Evolutionary conservation across 176 grass and related monocot genomes (phyloP), one percentile per base, ranked within the genome.

Genomic region (Eragrostis nindensis): DNA sequence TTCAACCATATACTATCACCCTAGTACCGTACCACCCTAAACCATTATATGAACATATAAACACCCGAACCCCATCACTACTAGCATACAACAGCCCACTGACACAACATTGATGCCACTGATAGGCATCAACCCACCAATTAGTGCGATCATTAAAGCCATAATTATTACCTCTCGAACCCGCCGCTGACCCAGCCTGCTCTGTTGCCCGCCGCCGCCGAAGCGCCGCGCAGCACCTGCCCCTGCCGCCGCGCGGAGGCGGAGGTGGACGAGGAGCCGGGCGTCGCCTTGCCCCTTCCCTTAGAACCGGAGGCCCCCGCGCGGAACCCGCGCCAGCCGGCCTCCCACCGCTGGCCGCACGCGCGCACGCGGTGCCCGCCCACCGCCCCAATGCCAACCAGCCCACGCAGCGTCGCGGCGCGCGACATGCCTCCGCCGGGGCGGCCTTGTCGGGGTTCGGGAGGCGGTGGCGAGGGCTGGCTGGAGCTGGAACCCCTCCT

Each of bases 381-480:
- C 47, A 67, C 62, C n/a, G 76, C 65, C 59, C 74, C 85, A 86
- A 87, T 80, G 52, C 84, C 87, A 64, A 73, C 76, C 80, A 92
- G 83, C 71, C 73, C 89, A 50, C 87, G 88, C 73, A 92, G 88
- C 77, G 81, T 79, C 17, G 86, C 69, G 54, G 72, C 74, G 77
- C 83, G 86, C 77, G 88, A 74, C 92, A 94, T 54, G 61, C 50
- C 27, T 70, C 14, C 29, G 63, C 32, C 32, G 32, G 32, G 2
- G 32, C 32, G 32, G 32, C 24, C 24, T 25, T 60, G 22, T 60
- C 10, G 22, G 24, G 56, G 22, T 26, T 60, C 22, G 11, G 56
- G 24, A 60, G 52, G 52, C 18, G 52, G 18, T 55, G 22, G 56
- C 24, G 56, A 22, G 2, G 56, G 8, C n/a, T 9, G 55, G n/a